phyloP scores from a whole-genome alignment of 768 basidiomycete species.

The Ephemerocybe angulata region DNA sequence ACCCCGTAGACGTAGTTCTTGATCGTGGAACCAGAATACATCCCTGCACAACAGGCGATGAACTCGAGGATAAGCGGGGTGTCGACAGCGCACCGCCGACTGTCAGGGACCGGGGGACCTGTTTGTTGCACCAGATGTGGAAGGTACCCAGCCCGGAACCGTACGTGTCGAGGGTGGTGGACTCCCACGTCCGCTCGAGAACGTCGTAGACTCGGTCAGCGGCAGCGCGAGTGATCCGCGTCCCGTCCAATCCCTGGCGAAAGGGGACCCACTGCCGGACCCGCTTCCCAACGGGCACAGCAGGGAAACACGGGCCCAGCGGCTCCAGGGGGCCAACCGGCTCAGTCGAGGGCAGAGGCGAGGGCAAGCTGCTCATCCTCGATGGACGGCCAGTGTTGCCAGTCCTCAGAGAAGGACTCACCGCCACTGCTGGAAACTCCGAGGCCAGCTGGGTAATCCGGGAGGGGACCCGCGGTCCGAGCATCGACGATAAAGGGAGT shows the following conservation, averaged over 20 bases:
- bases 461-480: background rate
- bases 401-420: background rate
- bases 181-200: constrained; percentile 17
- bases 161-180: constrained; percentile 26
- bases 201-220: constrained; percentile 21
- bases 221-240: constrained; percentile 11
- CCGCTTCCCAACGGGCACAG: constrained; percentile 13
- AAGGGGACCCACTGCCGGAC: constrained; percentile 24
- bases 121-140: constrained; percentile 32
- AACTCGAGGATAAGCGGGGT: constrained; percentile 24
- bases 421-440: constrained; percentile 20
- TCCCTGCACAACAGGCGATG: constrained; percentile 20
- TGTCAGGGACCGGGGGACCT: constrained; percentile 22
- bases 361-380: too few species aligned
- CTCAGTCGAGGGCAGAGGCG: background rate
- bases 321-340: background rate
- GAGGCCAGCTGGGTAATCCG: background rate
- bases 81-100: constrained; percentile 18
- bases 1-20: constrained; percentile 22
- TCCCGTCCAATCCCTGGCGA: background rate
- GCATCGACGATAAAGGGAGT: constrained; percentile 14
- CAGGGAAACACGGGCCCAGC: too few species aligned
- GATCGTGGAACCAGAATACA: constrained; percentile 15
- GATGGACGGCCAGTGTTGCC: too few species aligned
- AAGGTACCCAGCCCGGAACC: constrained; percentile 28